Evolutionary conservation across 345 rosid genomes (phyloP).

Genomic region (Capsella bursapastoris): DNA sequence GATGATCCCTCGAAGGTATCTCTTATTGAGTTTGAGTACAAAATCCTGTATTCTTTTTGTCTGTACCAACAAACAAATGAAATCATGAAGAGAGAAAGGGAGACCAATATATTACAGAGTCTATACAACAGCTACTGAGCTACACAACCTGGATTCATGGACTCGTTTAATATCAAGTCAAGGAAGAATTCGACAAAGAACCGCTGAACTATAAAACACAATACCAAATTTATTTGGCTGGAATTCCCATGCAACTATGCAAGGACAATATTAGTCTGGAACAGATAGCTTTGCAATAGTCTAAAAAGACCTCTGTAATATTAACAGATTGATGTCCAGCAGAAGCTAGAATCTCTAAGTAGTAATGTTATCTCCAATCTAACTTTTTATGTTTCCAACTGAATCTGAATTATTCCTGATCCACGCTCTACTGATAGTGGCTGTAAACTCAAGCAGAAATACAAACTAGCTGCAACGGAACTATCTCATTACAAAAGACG

Average conservation of each 20-base stretch:
- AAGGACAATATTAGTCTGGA: constrained; percentile 85
- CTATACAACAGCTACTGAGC: not conserved
- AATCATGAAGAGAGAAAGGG: not conserved
- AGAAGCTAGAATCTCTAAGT: not conserved
- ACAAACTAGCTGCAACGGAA: not conserved
- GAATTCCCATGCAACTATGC: constrained; percentile 59
- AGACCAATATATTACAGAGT: not conserved
- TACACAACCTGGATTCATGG: constrained; percentile 2
- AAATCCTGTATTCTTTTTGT: not conserved
- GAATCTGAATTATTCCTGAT: not conserved
- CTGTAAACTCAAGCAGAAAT: not conserved
- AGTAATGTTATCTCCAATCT: not conserved
- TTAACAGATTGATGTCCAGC: not conserved
- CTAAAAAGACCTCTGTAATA: not conserved
- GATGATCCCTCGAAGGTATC: not conserved
- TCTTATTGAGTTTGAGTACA: not conserved
- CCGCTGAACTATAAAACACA: too few species aligned
- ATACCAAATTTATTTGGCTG: constrained; percentile 55
- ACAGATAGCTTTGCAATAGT: constrained; percentile 41
- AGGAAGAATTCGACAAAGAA: too few species aligned
- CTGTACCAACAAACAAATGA: not conserved
- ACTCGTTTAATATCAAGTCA: not conserved
- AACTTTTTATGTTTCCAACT: not conserved
- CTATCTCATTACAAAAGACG: not conserved
- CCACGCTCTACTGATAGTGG: not conserved